Evolutionary conservation across 768 basidiomycete species (phyloP), one percentile per base, ranked within the genome.

Genomic region (Pleurotus tuber-regium): DNA sequence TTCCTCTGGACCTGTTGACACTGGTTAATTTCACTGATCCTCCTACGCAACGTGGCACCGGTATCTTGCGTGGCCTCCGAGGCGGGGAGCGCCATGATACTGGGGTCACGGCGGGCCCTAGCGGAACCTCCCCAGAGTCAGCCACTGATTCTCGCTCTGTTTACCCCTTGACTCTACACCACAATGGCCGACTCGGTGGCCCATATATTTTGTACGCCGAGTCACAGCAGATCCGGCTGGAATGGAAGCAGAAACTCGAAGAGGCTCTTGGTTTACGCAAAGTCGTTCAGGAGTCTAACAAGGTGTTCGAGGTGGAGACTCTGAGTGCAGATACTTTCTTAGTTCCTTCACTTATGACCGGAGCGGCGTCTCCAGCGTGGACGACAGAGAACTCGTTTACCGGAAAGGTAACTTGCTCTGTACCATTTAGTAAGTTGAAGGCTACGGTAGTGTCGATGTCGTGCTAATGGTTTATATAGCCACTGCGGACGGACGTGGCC

Each of bases 321-420:
- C 75, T 97, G 50, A 95, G 92, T 63, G 75, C 82, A 16, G 92
- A 95, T 60, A 94, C 92, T 0, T 97, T 97, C 75, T 68, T 87
- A 41, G 80, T 91, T 18, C 89, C 91, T 0, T 79, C 86, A 1
- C 71, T 86, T 52, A 70, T 78, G 36, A 71, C 74, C 28, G 75
- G 73, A 11, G 62, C 64, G 4, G 56, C 70, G 14, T 64, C 76
- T 4, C 79, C 86, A 2, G 72, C 84, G 8, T 92, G 86, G 83
- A 88, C 83, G 59, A 79, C 86, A 47, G 89, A 91, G 46, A 85
- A 76, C 52, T 74, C 84, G 10, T 87, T 84, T 47, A 80, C 79
- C 1, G 91, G 91, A 14, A 91, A 86, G 63, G 95, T 97, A 35
- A 97, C 95, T 2, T 97, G 95, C 62, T 96, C 94, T 1, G 90